Percentiles rank a stretch among this genome's conserved stretches.
Evolutionary conservation across 1,139 yeast species (phyloP).

Genomic region (Kodamaea plutei): DNA sequence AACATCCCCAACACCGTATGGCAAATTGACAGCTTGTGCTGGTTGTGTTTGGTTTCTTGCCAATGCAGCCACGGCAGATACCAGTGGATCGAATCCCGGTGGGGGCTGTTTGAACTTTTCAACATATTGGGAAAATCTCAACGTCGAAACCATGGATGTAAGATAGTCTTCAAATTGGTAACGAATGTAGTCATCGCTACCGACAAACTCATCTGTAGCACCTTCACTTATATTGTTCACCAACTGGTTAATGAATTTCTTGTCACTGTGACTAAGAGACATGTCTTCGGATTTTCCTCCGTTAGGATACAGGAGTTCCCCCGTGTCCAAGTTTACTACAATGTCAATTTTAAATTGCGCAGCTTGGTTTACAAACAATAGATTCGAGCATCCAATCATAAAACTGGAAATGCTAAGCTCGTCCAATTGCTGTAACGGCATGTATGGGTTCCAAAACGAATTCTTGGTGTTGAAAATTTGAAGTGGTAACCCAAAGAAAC

Average conservation of each 20-base stretch:
- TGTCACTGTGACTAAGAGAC: constrained; percentile 60
- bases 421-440: constrained; percentile 85
- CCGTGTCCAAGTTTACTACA: constrained; percentile 35
- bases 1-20: constrained; percentile 26
- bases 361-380: constrained; percentile 69
- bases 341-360: constrained; percentile 47
- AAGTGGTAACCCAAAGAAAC: constrained; percentile 84
- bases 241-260: constrained; percentile 60
- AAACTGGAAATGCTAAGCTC: constrained; percentile 67
- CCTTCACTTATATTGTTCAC: constrained; percentile 17
- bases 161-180: constrained; percentile 87
- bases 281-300: constrained; percentile 34
- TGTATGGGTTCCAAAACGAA: constrained; percentile 86
- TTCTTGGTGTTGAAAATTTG: constrained; percentile 79
- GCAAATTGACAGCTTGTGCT: constrained; percentile 1
- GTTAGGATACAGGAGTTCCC: constrained; percentile 41
- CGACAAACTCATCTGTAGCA: constrained; percentile 36
- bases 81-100: constrained; percentile 33
- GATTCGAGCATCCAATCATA: constrained; percentile 85
- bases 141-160: constrained; percentile 67
- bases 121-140: constrained; percentile 62
- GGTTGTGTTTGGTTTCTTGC: constrained; percentile 10
- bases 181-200: constrained; percentile 88
- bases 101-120: constrained; percentile 40
- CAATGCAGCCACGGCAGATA: constrained; percentile 5